Evolutionary conservation across 331 rosid species (phyloP).

Genomic region (Prunus yedoensis): DNA sequence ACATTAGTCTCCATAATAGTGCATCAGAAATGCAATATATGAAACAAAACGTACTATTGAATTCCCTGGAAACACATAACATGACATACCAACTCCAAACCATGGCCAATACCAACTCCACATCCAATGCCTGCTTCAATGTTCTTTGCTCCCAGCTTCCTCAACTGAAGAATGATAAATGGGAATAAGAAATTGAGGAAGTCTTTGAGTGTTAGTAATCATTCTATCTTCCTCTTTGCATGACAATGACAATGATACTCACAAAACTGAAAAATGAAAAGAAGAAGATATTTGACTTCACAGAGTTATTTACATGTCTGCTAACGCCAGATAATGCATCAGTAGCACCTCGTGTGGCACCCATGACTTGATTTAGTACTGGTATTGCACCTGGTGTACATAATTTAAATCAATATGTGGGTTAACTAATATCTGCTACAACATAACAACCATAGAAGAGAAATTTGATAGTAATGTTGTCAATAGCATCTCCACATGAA

Average conservation of each 20-base stretch:
- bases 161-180: constrained; percentile 48
- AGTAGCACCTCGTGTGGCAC: constrained; percentile 97
- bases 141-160: constrained; percentile 82
- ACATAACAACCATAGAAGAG: not conserved
- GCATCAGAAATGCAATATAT: not conserved
- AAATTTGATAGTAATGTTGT: not conserved
- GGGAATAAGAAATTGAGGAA: not conserved
- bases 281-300: constrained; percentile 38
- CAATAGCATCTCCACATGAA: not conserved
- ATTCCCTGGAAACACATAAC: constrained; percentile 5
- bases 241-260: not conserved
- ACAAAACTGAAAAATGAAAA: not conserved
- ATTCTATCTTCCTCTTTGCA: not conserved
- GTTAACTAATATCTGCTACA: not conserved
- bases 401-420: constrained; percentile 1
- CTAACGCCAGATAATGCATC: constrained; percentile 87
- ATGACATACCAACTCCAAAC: constrained; percentile 87
- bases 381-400: constrained; percentile 73
- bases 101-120: constrained; percentile 97
- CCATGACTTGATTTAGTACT: constrained; percentile 78
- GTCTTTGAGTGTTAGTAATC: not conserved
- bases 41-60: not conserved
- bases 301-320: constrained; percentile 71
- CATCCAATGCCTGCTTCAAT: constrained; percentile 89
- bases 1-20: not conserved